Conservation (phyloP, 495 filamentous ascomycete species). For the Mytilinidion resinicola region DNA sequence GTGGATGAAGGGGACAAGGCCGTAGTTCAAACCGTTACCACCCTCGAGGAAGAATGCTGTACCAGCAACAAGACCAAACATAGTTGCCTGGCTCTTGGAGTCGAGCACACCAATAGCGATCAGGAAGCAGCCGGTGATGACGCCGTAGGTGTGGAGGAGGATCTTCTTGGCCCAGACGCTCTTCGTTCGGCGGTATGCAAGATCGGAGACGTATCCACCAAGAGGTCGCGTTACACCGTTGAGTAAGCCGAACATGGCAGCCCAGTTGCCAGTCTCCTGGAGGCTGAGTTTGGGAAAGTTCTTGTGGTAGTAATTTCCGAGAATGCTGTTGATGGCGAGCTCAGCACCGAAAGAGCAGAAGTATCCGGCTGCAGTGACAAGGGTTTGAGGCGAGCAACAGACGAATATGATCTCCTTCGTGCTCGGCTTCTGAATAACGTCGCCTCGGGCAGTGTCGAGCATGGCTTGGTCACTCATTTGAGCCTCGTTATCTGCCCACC, state of each 20-base stretch:
- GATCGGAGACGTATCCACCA: slow-evolving; percentile 32
- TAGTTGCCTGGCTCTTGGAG: slow-evolving; percentile 22
- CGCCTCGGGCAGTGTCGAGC: slow-evolving; percentile 33
- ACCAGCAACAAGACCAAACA: slow-evolving; percentile 32
- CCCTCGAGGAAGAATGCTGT: slow-evolving; percentile 37
- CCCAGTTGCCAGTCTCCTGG: slow-evolving; percentile 34
- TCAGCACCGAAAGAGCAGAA: slow-evolving; percentile 39
- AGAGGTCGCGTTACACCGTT: slow-evolving; percentile 35
- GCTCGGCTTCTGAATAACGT: slow-evolving; percentile 36
- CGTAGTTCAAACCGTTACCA: slow-evolving; percentile 35
- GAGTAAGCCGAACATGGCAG: slow-evolving; percentile 38
- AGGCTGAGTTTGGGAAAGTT: slow-evolving; percentile 31
- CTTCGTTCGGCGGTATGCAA: slow-evolving; percentile 27
- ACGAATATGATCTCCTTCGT: slow-evolving; percentile 28
- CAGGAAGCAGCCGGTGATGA: slow-evolving; percentile 33
- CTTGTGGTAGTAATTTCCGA: slow-evolving; percentile 34
- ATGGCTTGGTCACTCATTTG: slow-evolving; percentile 30
- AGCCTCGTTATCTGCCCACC: slow-evolving; percentile 30
- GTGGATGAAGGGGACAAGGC: slow-evolving; percentile 37
- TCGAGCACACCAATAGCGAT: slow-evolving; percentile 31
- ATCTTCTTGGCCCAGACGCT: slow-evolving; percentile 37
- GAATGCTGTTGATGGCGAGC: slow-evolving; percentile 35
- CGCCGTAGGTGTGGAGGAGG: slow-evolving; percentile 32
- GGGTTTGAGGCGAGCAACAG: slow-evolving; percentile 29
- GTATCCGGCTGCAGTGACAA: slow-evolving; percentile 33